These are phyloP conservation scores for Phalaenopsis equestris DNA, from an alignment of 106 monocot genomes.

Conservation along the genomic window DNA sequence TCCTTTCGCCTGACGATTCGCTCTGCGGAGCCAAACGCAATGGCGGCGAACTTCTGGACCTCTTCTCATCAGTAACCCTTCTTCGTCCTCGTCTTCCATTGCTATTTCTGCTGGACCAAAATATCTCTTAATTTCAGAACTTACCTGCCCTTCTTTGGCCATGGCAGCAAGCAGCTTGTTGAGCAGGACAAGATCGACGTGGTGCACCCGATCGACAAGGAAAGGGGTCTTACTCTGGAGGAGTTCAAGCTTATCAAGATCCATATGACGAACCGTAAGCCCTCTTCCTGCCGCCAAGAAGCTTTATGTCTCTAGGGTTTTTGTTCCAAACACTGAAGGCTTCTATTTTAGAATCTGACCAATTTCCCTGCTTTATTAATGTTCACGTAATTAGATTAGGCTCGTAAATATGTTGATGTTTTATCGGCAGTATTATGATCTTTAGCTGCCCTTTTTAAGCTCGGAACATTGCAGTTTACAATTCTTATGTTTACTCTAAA, in stretches of 20 bases:
- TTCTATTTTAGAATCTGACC: background rate
- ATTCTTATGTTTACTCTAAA: background rate
- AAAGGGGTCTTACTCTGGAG: slow-evolving; percentile 51
- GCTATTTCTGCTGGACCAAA: background rate
- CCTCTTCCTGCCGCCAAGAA: background rate
- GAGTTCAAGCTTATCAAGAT: slow-evolving; percentile 77
- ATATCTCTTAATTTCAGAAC: background rate
- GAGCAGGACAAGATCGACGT: slow-evolving; percentile 55
- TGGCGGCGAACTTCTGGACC: slow-evolving; percentile 82
- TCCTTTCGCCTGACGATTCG: background rate
- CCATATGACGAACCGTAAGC: slow-evolving; percentile 64
- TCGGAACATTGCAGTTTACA: background rate
- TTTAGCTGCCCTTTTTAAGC: background rate
- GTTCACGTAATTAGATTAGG: background rate
- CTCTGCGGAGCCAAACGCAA: slow-evolving; percentile 2
- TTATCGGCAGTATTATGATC: background rate
- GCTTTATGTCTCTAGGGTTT: background rate
- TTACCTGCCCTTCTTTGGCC: background rate
- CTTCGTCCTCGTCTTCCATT: background rate
- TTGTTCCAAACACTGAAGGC: background rate
- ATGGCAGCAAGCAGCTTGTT: slow-evolving; percentile 53
- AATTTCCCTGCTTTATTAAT: background rate
- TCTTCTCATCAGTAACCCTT: slow-evolving; percentile 49
- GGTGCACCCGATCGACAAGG: slow-evolving; percentile 44
- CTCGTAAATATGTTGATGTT: background rate